Evolutionary conservation across 2,329 filamentous ascomycete species (phyloP), one percentile per base, ranked within the genome.

Genomic region (Xylaria sp.): DNA sequence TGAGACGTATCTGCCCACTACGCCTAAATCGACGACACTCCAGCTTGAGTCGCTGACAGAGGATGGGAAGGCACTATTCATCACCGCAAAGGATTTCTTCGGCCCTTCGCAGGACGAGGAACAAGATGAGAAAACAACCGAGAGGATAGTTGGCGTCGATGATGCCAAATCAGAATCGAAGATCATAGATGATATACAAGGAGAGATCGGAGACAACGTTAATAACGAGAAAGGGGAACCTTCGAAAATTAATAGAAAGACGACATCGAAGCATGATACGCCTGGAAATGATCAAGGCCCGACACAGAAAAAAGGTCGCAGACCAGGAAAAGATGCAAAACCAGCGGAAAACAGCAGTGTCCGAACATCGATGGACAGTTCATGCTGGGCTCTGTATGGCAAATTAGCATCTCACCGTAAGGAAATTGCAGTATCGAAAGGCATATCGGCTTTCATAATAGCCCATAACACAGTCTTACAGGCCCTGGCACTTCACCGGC

Each of bases 1-100:
- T 1, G 74, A 75, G 30, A 62, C 63, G 3, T 72, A 72, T 43
- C 48, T 66, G 18, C 48, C 63, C n/a, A 18, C 23, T 28, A 10
- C 13, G n/a, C 7, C 62, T 1, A 65, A 32, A 39, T 46, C 53
- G 25, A 46, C 30, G 18, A n/a, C 36, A 10, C 36, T 70, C 9
- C 59, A 52, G 39, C 66, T 70, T 3, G 63, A 69, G 18, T 48
- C 58, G n/a, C 34, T 63, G 8, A 56, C 45, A 12, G 52, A 64
- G 57, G 41, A 67, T n/a, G 66, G 63, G 25, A 58, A 63, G n/a
- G 28, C 48, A 39, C 39, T 4, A 34, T 25, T 60, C 13, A 32
- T 61, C 18, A 64, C 52, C 25, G 57, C 52, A 4, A 25, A 41
- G 2, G 52, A 65, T 0, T 69, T 69, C 15, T 66, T 55, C 28